Conservation (phyloP, 192 early-diverging fungal species). For the Coemansia sp. region DNA sequence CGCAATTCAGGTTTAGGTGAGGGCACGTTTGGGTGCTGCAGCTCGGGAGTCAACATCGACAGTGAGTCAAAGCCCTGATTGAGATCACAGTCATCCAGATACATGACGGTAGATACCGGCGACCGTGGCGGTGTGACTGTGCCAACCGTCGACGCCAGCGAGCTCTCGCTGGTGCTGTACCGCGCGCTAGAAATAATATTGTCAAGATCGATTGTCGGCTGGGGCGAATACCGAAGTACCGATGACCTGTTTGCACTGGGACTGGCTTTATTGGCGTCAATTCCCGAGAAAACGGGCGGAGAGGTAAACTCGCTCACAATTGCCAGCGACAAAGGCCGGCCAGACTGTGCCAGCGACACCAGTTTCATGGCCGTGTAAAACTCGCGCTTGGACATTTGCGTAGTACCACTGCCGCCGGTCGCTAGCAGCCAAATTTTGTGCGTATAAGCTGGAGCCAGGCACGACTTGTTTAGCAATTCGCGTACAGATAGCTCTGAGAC, state of each 20-base stretch:
- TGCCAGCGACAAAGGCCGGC: slow-evolving; percentile 9
- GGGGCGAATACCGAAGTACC: slow-evolving; percentile 25
- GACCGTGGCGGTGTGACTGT: slow-evolving; percentile 16
- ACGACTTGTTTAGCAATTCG: slow-evolving; percentile 12
- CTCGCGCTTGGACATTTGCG: slow-evolving; percentile 18
- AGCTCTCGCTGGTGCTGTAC: not conserved
- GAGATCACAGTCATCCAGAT: not conserved
- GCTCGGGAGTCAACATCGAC: slow-evolving; percentile 14
- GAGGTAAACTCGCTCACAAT: slow-evolving; percentile 16
- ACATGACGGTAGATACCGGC: slow-evolving; percentile 14
- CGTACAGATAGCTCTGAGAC: slow-evolving; percentile 1
- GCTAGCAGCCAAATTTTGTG: slow-evolving; percentile 15
- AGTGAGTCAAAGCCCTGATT: slow-evolving; percentile 4
- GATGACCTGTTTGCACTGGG: slow-evolving; percentile 10
- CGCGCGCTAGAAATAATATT: slow-evolving; percentile 12
- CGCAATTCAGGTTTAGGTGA: not conserved
- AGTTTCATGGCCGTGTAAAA: slow-evolving; percentile 36
- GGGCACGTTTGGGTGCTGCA: not conserved
- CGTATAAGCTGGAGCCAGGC: slow-evolving; percentile 9
- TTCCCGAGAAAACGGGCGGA: slow-evolving; percentile 19
- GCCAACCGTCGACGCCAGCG: not conserved
- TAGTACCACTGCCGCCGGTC: slow-evolving; percentile 1
- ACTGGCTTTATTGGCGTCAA: slow-evolving; percentile 7
- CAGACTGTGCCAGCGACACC: slow-evolving; percentile 29
- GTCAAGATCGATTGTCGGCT: slow-evolving; percentile 30